Percentiles rank a stretch among this genome's conserved stretches.
Conservation (phyloP, 1,284 basidiomycete species). For the Ustilago loliicola region DNA sequence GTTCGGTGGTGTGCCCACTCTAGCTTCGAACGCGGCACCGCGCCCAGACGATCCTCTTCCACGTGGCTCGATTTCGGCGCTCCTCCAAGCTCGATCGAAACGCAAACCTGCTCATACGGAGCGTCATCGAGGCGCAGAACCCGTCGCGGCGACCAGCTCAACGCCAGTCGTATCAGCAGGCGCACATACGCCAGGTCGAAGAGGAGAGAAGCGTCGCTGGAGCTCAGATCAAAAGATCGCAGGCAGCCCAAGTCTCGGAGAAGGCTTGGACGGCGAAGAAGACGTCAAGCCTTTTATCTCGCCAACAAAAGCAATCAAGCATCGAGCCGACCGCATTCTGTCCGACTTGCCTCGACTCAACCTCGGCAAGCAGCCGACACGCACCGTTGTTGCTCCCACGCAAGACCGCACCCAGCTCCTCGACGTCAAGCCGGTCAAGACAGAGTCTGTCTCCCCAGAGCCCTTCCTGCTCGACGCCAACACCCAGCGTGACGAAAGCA, state of each 20-base stretch:
- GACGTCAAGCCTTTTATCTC: background rate
- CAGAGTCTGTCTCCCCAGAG: slow-evolving; percentile 37
- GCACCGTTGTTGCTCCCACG: slow-evolving; percentile 10
- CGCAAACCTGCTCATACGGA: slow-evolving; percentile 29
- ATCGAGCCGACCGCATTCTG: slow-evolving; percentile 40
- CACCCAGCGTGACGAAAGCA: slow-evolving; percentile 7
- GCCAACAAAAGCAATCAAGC: slow-evolving; percentile 25
- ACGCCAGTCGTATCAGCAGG: slow-evolving; percentile 5
- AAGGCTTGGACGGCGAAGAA: slow-evolving; percentile 3
- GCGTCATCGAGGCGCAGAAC: slow-evolving; percentile 14
- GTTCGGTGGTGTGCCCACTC: slow-evolving; percentile 24
- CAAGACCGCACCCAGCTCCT: slow-evolving; percentile 17
- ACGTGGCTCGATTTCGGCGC: slow-evolving; percentile 39
- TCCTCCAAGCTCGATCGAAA: slow-evolving; percentile 46
- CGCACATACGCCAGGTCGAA: slow-evolving; percentile 52
- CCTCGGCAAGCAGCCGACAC: slow-evolving; percentile 37
- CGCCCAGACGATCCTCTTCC: slow-evolving; percentile 63
- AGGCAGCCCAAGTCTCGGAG: slow-evolving; percentile 28
- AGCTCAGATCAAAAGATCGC: slow-evolving; percentile 36
- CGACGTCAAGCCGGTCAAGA: slow-evolving; percentile 33
- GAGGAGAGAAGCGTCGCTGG: slow-evolving; percentile 52
- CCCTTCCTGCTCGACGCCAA: slow-evolving; percentile 21
- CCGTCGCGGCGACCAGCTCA: slow-evolving; percentile 7
- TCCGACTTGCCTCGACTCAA: slow-evolving; percentile 48
- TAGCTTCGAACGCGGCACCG: slow-evolving; percentile 10